A percentile compares a stretch with the other conserved stretches of the same genome.
These are phyloP conservation scores for Amphirosellinia nigrospora DNA, from an alignment of 495 filamentous ascomycete species.

Conservation along the genomic window DNA sequence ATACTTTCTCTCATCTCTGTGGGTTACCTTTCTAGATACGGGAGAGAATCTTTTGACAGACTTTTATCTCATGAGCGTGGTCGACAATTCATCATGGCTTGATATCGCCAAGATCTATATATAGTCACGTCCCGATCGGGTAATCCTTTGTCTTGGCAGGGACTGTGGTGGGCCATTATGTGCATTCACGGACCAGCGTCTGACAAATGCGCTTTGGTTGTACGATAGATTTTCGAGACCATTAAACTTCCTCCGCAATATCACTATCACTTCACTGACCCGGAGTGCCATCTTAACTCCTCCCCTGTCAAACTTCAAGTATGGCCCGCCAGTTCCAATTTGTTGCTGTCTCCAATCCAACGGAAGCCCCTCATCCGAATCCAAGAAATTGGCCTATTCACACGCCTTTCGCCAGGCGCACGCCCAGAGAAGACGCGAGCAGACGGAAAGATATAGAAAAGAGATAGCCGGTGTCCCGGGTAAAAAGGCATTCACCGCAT, in stretches of 20 bases:
- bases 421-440: conserved; percentile 22
- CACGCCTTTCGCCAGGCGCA: conserved; percentile 26
- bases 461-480: background rate
- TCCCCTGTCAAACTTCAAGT: background rate
- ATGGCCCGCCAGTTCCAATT: conserved; percentile 25
- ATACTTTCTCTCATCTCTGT: background rate
- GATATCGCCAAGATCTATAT: background rate
- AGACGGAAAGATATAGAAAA: background rate
- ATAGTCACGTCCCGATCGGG: background rate
- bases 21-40: background rate
- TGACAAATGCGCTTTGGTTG: background rate
- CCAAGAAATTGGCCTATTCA: conserved; percentile 24
- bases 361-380: conserved; percentile 12
- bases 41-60: background rate
- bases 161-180: too few relatives aligned
- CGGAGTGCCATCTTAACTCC: background rate
- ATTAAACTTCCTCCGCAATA: background rate
- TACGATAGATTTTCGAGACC: background rate
- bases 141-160: background rate
- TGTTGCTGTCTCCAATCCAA: conserved; percentile 21
- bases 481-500: background rate
- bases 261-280: background rate
- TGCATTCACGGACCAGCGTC: too few relatives aligned
- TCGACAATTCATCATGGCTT: background rate
- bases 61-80: background rate